These are phyloP conservation scores for Tetrastigma voinierianum DNA, from an alignment of 164 flowering plant species.

Conservation along the genomic window DNA sequence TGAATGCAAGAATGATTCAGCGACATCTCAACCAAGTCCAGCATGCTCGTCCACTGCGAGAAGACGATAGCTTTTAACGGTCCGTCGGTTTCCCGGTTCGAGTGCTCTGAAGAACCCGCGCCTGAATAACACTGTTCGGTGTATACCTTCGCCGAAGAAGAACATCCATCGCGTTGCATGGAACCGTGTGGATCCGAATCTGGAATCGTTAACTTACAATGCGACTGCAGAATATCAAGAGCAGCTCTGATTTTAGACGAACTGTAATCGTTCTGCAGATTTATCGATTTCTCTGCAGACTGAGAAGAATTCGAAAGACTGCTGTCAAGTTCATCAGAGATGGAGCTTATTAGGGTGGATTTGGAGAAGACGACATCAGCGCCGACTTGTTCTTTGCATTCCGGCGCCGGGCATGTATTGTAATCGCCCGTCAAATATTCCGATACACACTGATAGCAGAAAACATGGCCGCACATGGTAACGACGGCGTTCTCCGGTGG, in stretches of 20 bases:
- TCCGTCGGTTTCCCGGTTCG: slow-evolving; percentile 20
- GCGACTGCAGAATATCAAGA: slow-evolving; percentile 55
- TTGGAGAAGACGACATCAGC: slow-evolving; percentile 67
- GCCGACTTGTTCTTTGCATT: slow-evolving; percentile 70
- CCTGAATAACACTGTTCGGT: slow-evolving; percentile 12
- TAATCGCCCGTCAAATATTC: slow-evolving; percentile 84
- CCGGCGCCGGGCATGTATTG: slow-evolving; percentile 62
- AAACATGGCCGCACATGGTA: slow-evolving; percentile 87
- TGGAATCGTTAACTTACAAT: slow-evolving; percentile 28
- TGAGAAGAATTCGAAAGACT: slow-evolving; percentile 28
- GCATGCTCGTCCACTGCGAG: slow-evolving; percentile 97
- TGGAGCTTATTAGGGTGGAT: slow-evolving; percentile 55
- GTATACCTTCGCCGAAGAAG: slow-evolving; percentile 14
- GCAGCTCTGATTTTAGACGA: slow-evolving; percentile 85
- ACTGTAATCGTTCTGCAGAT: slow-evolving; percentile 35
- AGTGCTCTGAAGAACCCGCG: slow-evolving; percentile 14
- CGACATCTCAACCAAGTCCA: slow-evolving; percentile 73
- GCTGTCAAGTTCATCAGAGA: slow-evolving; percentile 37
- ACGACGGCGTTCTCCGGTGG: slow-evolving; percentile 93
- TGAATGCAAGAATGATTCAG: slow-evolving; percentile 43
- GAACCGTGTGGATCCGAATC: slow-evolving; percentile 12
- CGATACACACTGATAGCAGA: slow-evolving; percentile 90
- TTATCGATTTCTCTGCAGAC: slow-evolving; percentile 30
- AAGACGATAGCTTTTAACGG: slow-evolving; percentile 79
- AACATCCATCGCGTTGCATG: slow-evolving; percentile 21